Base-by-base conservation (phyloP, 2,329 filamentous ascomycete species). In the Calonectria hawksworthii region DNA sequence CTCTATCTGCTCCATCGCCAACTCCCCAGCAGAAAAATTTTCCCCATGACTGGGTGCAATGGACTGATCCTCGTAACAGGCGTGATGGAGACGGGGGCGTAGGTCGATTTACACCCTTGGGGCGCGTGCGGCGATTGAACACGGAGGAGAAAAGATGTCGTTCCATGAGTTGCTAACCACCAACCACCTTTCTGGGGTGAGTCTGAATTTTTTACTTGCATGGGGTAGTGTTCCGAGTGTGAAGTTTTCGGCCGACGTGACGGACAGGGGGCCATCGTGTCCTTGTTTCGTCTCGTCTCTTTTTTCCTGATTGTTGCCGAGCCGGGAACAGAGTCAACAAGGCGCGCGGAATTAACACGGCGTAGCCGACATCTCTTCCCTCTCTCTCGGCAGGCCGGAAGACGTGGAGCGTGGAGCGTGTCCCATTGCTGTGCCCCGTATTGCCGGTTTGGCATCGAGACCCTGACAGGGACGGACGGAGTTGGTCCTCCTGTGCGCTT, bases 41-140 rank as follows among this genome's bases (percentile, higher is more conserved):
- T 61, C 18, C 8, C n/a, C 14, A 28, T 50, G 54, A n/a, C 50
- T 50, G 61, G 36, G 38, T 28, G 30, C 38, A 59, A 79, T 80
- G 65, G 74, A 75, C 75, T 74, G 75, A 73, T 80, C 74, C 41
- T 74, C 66, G 65, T 56, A 36, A 47, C 59, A 61, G 52, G 50
- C 51, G 21, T 47, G 61, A 32, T 30, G 67, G 38, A 66, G 59
- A 66, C 28, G 70, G 74, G 74, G 65, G 71, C 77, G 76, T 74
- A 51, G 63, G 64, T 66, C 59, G 69, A 41, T 36, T 54, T 67
- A 28, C 54, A 50, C 71, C 63, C 61, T 65, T 52, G 52, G 59
- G 61, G 61, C 47, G 66, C 50, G 67, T 56, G 67, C 71, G 72
- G 8, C 61, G 74, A 63, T 38, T 74, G 66, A 71, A 64, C 64